Conservation (phyloP, 495 filamentous ascomycete species). For the Cercophora sp. region DNA sequence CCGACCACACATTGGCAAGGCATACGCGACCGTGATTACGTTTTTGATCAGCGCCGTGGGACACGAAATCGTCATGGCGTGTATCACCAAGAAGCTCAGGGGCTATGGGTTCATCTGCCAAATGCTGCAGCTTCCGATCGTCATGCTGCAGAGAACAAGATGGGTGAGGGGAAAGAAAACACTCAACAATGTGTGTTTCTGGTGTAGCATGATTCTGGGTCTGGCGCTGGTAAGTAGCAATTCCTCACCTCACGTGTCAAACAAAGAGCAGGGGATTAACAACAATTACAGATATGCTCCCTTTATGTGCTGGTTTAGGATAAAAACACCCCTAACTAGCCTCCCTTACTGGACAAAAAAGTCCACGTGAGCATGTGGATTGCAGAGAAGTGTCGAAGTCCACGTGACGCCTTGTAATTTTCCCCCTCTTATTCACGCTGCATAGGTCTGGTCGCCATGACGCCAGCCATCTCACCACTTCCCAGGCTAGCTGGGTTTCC, state of each 20-base stretch:
- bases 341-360: background rate
- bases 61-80: slow-evolving; percentile 95
- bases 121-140: slow-evolving; percentile 95
- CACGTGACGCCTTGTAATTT: background rate
- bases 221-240: slow-evolving; percentile 69
- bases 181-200: slow-evolving; percentile 91
- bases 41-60: slow-evolving; percentile 85
- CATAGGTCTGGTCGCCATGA: too few species aligned
- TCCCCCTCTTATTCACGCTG: too few species aligned
- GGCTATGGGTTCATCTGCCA: slow-evolving; percentile 92
- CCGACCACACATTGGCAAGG: slow-evolving; percentile 66
- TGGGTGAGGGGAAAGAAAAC: slow-evolving; percentile 69
- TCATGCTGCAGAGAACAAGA: slow-evolving; percentile 78
- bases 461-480: slow-evolving; percentile 8
- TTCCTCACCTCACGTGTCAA: background rate
- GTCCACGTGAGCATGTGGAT: too few species aligned
- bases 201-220: slow-evolving; percentile 91
- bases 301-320: slow-evolving; percentile 48
- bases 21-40: slow-evolving; percentile 81
- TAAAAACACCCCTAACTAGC: background rate
- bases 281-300: slow-evolving; percentile 43
- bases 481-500: background rate
- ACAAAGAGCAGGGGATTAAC: slow-evolving; percentile 9
- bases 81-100: slow-evolving; percentile 93
- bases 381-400: background rate